phyloP scores from a whole-genome alignment of 495 filamentous ascomycete genomes.

The Penicillium angulare region DNA sequence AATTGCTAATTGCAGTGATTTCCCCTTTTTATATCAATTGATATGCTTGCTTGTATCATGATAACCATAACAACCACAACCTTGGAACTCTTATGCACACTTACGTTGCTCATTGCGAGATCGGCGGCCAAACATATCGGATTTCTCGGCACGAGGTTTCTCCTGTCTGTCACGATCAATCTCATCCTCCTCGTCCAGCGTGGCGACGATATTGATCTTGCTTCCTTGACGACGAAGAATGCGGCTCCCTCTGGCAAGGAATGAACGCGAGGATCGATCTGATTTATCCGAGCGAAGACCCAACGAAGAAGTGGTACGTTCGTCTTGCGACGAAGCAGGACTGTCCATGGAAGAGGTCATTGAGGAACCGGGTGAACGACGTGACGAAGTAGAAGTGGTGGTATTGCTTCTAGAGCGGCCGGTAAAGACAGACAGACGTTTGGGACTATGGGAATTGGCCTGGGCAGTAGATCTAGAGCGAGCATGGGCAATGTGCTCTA shows the following conservation, averaged over 20 bases:
- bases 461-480: slow-evolving; percentile 45
- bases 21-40: no score
- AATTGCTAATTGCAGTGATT: not conserved
- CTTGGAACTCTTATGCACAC: not conserved
- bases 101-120: slow-evolving; percentile 4
- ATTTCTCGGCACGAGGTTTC: slow-evolving; percentile 34
- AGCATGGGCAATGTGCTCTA: slow-evolving; percentile 37
- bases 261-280: slow-evolving; percentile 42
- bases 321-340: slow-evolving; percentile 26
- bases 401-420: slow-evolving; percentile 48
- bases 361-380: slow-evolving; percentile 39
- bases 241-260: slow-evolving; percentile 50
- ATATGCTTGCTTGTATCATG: no score
- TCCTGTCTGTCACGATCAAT: slow-evolving; percentile 33
- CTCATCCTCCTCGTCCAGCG: slow-evolving; percentile 47
- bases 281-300: slow-evolving; percentile 33
- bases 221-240: slow-evolving; percentile 53
- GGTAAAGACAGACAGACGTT: slow-evolving; percentile 42
- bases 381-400: slow-evolving; percentile 39
- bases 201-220: slow-evolving; percentile 49
- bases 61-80: not conserved
- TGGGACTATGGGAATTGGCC: slow-evolving; percentile 34
- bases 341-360: slow-evolving; percentile 37
- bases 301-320: slow-evolving; percentile 30
- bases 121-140: slow-evolving; percentile 23